Evolutionary conservation across 2,329 filamentous ascomycete species (phyloP), one percentile per base, ranked within the genome.

Genomic region (Aspergillus sp.): DNA sequence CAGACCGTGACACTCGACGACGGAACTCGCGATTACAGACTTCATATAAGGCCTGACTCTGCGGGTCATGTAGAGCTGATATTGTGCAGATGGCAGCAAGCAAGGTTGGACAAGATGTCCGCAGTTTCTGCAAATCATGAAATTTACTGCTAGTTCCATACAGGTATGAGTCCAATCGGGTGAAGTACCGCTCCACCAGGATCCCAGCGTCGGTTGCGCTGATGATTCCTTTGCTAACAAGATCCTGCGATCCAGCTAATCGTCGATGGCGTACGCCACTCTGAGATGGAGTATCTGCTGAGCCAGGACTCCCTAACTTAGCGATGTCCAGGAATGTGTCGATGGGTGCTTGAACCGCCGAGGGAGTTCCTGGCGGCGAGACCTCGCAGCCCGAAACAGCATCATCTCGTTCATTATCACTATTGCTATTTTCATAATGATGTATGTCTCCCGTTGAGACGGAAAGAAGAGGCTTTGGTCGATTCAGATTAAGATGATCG

Each of bases 21-120:
- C 70, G 67, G 45, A 74, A 73, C 50, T 75, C 73, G 32, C 67
- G 66, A 42, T 64, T 72, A 50, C 72, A 75, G 5, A 54, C 49
- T 27, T 59, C 53, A 34, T 67, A 67, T 1, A 60, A 32, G 19
- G 55, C 42, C 6, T 60, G 52, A 6, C 53, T 53, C 5, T 58
- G 53, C 1, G 61, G 52, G n/a, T 70, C 65, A 45, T 75, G 73
- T n/a, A 75, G 59, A 1, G 72, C 70, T 5, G 72, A 67, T 3
- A 75, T 70, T 2, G 72, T 68, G 40, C 71, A 69, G 39, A 75
- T 67, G 7, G 66, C 67, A 10, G 70, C 69, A 2, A 72, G 69
- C 10, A 75, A 50, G 4, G 69, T 61, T 0, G 70, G 63, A 0
- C 71, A 73, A 6, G 62, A 62, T 10, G 59, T 62, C 27, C 70